Base-by-base conservation (phyloP, 2,329 filamentous ascomycete genomes). In the Pseudogymnoascus sp. region DNA sequence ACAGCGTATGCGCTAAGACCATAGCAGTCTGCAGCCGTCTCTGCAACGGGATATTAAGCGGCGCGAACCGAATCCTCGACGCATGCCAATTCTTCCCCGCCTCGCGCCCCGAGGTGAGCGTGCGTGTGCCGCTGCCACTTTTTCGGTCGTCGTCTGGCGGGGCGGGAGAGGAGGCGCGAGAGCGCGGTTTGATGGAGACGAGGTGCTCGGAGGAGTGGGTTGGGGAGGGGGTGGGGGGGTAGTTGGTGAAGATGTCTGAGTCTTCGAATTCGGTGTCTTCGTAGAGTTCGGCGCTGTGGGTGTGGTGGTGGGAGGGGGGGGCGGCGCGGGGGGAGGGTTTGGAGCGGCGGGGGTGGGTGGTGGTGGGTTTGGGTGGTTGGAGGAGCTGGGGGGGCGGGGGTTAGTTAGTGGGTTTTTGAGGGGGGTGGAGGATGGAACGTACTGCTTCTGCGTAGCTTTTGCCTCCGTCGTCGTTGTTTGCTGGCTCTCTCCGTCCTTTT, bases 21-120 rank as follows among this genome's bases (percentile, higher is more conserved):
- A 93, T 84, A 38, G 92, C 83, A 3, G 92, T 94, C 75, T 93
- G 89, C 56, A 91, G 75, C 25, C 90, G 84, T 47, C 90, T 83
- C 69, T 83, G 82, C 59, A 91, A 77, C 1, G 90, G 89, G 21
- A 92, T 82, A 64, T 86, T 86, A 66, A 91, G 78, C 14, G 93
- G 93, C 5, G 92, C 94, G 80, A 91, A 97, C 66, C 89, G 86
- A 69, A 97, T 90, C 40, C 87, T 78, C 59, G 72, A 72, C 8
- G 62, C 67, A 31, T 72, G 64, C 72, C 72, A 73, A 61, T 70
- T 64, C 59, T 73, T 69, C n/a, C 71, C 72, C 25, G 72, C 70
- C 62, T 70, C 68, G n/a, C 66, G 65, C 23, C 72, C 72, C 63
- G 68, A 69, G 16, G 69, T 68, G 40, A 73, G 65, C 1, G 47